Evolutionary conservation across 1,284 basidiomycete genomes (phyloP).

Genomic region (Ceratobasidium papillatum): DNA sequence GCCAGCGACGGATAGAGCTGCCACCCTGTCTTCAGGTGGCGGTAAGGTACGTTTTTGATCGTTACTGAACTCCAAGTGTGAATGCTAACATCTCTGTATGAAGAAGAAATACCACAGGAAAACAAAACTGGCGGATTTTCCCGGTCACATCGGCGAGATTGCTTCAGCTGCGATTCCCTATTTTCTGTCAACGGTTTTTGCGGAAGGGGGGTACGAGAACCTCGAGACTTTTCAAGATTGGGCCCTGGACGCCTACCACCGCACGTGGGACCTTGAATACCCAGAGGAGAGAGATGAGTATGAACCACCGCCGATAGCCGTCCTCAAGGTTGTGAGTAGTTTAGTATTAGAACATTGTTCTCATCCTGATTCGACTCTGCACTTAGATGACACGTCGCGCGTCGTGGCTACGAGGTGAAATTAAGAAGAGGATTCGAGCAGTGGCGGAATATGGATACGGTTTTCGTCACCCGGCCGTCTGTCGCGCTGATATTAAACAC

Average conservation of each 20-base stretch:
- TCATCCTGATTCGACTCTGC: not conserved
- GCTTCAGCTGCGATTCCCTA: conserved; percentile 9
- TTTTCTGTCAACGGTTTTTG: conserved; percentile 8
- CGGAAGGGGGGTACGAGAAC: conserved; percentile 5
- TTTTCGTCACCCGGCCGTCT: not conserved
- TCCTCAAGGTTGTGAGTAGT: not conserved
- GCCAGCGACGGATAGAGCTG: not conserved
- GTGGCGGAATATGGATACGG: not conserved
- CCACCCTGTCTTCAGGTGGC: not conserved
- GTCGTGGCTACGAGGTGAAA: conserved; percentile 8
- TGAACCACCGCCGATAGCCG: conserved; percentile 5
- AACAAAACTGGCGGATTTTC: not conserved
- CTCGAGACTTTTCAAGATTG: not conserved
- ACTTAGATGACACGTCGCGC: conserved; percentile 9
- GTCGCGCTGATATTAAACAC: conserved; percentile 6
- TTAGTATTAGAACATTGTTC: not conserved
- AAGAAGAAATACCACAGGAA: not conserved
- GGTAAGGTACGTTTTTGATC: not conserved
- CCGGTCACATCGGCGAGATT: not conserved
- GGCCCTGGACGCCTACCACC: not conserved
- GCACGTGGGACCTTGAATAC: not conserved
- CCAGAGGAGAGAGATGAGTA: conserved; percentile 13
- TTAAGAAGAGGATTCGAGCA: not conserved
- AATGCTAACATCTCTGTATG: not conserved
- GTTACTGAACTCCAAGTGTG: not conserved